A percentile compares a stretch with the other conserved stretches of the same genome.
Conservation (phyloP, 2,329 filamentous ascomycete genomes). For the Penicillium brasilianum region DNA sequence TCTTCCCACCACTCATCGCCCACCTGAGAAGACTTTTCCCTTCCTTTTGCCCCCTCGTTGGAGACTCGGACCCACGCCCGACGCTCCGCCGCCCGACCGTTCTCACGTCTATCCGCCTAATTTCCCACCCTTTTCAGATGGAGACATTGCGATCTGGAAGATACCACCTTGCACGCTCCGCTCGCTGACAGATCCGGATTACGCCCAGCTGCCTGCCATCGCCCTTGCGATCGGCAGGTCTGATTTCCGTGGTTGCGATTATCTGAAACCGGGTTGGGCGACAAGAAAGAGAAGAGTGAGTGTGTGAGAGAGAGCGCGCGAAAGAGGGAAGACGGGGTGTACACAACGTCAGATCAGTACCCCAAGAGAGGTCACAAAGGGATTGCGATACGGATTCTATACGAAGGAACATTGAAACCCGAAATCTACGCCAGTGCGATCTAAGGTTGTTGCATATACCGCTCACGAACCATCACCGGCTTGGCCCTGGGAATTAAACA, state of each 20-base stretch:
- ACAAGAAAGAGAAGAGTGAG: conserved; percentile 22
- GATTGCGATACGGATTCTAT: not conserved
- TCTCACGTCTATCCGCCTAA: conserved; percentile 22
- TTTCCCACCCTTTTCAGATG: conserved; percentile 37
- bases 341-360: not conserved
- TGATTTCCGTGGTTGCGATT: conserved; percentile 25
- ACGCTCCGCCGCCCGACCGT: conserved; percentile 22
- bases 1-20: conserved; percentile 4
- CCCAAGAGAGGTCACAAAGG: not conserved
- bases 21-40: not conserved
- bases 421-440: not conserved
- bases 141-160: conserved; percentile 40
- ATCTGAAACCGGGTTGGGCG: conserved; percentile 20
- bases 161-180: conserved; percentile 33
- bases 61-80: conserved; percentile 19
- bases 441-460: not conserved
- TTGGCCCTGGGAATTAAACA: not conserved
- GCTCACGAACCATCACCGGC: not conserved
- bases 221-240: conserved; percentile 38
- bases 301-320: conserved; percentile 7
- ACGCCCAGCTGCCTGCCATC: conserved; percentile 34
- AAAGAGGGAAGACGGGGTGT: not conserved
- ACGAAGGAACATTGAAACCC: not conserved
- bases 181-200: conserved; percentile 40
- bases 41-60: conserved; percentile 3